Conservation (phyloP, 139 green algal species). For the Protoeuglena noctilucae region DNA sequence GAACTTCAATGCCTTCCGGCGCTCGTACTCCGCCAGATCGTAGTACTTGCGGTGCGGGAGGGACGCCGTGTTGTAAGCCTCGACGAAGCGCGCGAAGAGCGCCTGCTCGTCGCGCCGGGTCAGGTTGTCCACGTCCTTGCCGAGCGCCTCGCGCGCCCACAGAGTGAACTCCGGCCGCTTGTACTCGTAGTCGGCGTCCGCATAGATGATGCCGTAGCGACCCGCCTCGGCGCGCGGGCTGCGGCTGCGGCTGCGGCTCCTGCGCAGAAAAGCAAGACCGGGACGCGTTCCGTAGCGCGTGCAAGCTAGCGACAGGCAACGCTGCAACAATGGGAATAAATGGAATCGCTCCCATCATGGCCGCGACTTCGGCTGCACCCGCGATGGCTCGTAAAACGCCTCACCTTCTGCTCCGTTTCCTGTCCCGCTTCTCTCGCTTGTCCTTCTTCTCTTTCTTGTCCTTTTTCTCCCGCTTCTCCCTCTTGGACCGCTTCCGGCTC, state of each 20-base stretch:
- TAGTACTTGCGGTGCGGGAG: constrained; percentile 65
- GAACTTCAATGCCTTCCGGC: constrained; percentile 16
- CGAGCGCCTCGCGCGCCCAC: constrained; percentile 63
- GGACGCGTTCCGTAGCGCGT: no score
- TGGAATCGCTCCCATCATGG: constrained; percentile 20
- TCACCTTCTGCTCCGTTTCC: constrained; percentile 4
- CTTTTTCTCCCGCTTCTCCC: constrained; percentile 16
- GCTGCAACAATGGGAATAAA: background rate
- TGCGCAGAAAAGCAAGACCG: background rate
- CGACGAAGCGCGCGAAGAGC: constrained; percentile 56
- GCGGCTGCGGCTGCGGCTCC: background rate
- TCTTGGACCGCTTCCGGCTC: background rate
- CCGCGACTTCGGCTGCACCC: background rate
- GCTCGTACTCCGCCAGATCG: constrained; percentile 54
- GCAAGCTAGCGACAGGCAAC: background rate
- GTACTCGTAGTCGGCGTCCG: constrained; percentile 19
- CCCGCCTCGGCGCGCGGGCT: background rate
- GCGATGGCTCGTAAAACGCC: constrained; percentile 5
- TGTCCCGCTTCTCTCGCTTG: constrained; percentile 5
- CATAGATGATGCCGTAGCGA: constrained; percentile 20
- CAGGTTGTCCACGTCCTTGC: constrained; percentile 50
- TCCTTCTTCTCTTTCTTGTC: constrained; percentile 4
- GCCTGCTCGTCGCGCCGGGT: constrained; percentile 55
- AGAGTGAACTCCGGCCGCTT: constrained; percentile 66
- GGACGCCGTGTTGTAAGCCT: constrained; percentile 49